Percentiles rank a stretch among this genome's conserved stretches.
Evolutionary conservation across 2,329 filamentous ascomycete genomes (phyloP).

Genomic region (Botrytis aclada): DNA sequence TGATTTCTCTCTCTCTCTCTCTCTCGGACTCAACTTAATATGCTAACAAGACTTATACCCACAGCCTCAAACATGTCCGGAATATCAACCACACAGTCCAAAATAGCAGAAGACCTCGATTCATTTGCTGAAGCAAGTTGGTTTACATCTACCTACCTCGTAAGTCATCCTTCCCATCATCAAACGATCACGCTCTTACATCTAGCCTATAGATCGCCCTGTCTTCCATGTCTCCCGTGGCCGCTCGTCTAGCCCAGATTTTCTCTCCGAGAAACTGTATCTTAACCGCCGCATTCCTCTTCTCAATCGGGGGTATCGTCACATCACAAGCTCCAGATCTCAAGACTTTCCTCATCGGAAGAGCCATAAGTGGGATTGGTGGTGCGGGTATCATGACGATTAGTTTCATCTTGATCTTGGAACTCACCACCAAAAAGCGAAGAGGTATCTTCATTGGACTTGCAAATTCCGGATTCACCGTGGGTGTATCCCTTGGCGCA

Average conservation of each 20-base stretch:
- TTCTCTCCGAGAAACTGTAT: conserved; percentile 68
- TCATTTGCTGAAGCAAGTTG: conserved; percentile 72
- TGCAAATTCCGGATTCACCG: conserved; percentile 69
- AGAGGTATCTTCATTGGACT: conserved; percentile 73
- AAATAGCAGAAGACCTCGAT: conserved; percentile 71
- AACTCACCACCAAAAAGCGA: conserved; percentile 63
- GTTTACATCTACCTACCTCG: conserved; percentile 77
- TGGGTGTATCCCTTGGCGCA: conserved; percentile 68
- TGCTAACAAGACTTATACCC: neutral
- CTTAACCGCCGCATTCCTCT: conserved; percentile 55
- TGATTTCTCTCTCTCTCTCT: neutral
- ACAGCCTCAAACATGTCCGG: conserved; percentile 66
- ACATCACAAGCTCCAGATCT: conserved; percentile 60
- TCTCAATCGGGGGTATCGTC: conserved; percentile 62
- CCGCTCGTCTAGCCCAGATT: conserved; percentile 69
- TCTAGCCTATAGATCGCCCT: conserved; percentile 47
- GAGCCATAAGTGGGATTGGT: conserved; percentile 65
- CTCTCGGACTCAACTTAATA: neutral
- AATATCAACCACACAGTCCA: conserved; percentile 76
- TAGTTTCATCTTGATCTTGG: conserved; percentile 72
- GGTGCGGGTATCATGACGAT: conserved; percentile 71
- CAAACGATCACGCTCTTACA: neutral
- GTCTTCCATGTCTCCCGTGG: conserved; percentile 62
- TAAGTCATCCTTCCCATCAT: conserved; percentile 30
- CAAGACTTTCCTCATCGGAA: conserved; percentile 62